These are phyloP conservation scores for Scytalidium lignicola DNA, from an alignment of 2,329 filamentous ascomycete species.

Conservation along the genomic window DNA sequence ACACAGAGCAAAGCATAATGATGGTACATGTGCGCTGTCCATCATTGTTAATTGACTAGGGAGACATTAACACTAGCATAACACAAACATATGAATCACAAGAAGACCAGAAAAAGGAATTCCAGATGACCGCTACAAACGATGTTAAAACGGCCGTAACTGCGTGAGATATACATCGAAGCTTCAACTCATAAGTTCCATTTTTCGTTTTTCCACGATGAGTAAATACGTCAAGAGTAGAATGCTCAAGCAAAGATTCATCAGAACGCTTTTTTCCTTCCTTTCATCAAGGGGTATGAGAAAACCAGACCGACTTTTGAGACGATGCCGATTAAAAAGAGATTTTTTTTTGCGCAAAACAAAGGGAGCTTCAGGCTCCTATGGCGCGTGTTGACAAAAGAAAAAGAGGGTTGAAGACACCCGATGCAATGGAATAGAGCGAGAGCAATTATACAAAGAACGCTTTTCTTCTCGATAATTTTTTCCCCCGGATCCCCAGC, in stretches of 20 bases:
- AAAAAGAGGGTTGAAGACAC: neutral
- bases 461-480: slow-evolving; percentile 1
- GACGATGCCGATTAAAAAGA: neutral
- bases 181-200: neutral
- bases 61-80: too few relatives aligned
- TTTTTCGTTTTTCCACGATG: neutral
- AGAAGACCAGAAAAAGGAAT: neutral
- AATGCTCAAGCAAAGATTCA: neutral
- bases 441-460: slow-evolving; percentile 11
- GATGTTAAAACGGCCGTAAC: neutral
- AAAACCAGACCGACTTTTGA: neutral
- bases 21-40: too few relatives aligned
- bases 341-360: neutral
- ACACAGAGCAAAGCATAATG: too few relatives aligned
- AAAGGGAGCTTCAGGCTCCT: neutral
- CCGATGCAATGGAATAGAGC: slow-evolving; percentile 2
- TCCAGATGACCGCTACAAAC: neutral
- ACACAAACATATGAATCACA: neutral
- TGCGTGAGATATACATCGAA: neutral
- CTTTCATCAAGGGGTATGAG: neutral
- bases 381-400: neutral
- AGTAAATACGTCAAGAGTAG: neutral
- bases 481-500: slow-evolving; percentile 3
- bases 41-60: too few relatives aligned
- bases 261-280: neutral